Base-by-base conservation (phyloP, 768 basidiomycete genomes). In the Xanthoconium purpureum region DNA sequence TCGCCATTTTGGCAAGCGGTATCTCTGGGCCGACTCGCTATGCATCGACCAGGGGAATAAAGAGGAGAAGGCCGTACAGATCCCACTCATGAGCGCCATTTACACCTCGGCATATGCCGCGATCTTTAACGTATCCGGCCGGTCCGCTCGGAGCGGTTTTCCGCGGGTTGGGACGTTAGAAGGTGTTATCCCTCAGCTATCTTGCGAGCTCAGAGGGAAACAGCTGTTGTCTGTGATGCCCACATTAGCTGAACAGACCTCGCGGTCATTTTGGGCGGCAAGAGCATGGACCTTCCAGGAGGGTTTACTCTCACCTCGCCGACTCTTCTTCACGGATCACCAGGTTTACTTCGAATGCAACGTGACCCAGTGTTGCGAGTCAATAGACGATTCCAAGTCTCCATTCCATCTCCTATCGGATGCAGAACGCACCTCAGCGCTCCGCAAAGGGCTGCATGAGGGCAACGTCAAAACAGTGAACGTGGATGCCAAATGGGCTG, bases 281-380 rank as follows among this genome's bases (percentile, higher is more conserved):
- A 52, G 63, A 40, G 60, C 57, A 4, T 63, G 60, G 66, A 64
- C 58, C 7, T 68, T 18, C 46, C 61, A 60, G 36, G 66, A 64
- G 36, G 56, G 58, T 1, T 14, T 66, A 11, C 55, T 64, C 32
- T 68, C 64, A 2, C 50, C 49, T 0, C 58, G 62, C 18, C 47
- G 51, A 33, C 37, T 61, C 12, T 60, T 63, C 60, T 64, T 66
- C 47, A 67, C 65, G 1, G 47, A 55, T 11, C 53, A 61, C 18
- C 59, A 63, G 12, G 56, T 66, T 14, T 63, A 47, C 15, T 47
- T 47, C 14, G 46, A 47, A 13, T 47, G 46, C 28, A 60, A 57
- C 29, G 37, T 51, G 8, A 13, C 52, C 9, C 52, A 50, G 40
- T 60, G 60, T 5, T 59, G 57, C n/a, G 57, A 65, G 2, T 63